These are phyloP conservation scores for Chalaropsis ovoidea DNA, from an alignment of 2,329 filamentous ascomycete genomes.

Conservation along the genomic window DNA sequence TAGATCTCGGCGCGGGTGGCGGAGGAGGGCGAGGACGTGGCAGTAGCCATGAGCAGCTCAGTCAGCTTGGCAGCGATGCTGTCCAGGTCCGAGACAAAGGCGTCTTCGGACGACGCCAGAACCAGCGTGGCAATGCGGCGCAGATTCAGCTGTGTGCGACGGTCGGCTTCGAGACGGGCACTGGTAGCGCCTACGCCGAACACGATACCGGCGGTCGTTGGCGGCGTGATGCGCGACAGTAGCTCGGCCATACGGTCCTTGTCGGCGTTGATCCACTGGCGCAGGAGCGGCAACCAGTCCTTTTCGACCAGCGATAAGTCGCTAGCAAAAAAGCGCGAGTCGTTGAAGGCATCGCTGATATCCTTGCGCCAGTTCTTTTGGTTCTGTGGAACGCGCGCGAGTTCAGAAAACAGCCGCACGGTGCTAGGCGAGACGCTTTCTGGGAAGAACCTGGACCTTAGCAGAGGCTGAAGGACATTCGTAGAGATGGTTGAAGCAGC, in stretches of 20 bases:
- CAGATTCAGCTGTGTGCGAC: constrained; percentile 81
- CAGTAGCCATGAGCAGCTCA: constrained; percentile 73
- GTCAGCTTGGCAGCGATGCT: constrained; percentile 71
- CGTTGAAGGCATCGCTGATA: constrained; percentile 82
- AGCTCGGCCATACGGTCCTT: constrained; percentile 82
- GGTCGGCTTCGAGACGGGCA: constrained; percentile 86
- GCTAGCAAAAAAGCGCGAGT: constrained; percentile 72
- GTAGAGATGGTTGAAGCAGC: constrained; percentile 73
- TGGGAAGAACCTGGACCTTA: constrained; percentile 79
- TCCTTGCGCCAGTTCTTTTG: constrained; percentile 93
- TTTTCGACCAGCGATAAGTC: constrained; percentile 53
- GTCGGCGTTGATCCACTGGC: constrained; percentile 74
- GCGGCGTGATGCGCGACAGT: constrained; percentile 65
- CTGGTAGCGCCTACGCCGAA: constrained; percentile 96
- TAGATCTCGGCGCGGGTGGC: constrained; percentile 81
- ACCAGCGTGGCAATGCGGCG: constrained; percentile 71
- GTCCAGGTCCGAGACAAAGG: constrained; percentile 66
- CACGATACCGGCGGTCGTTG: constrained; percentile 88
- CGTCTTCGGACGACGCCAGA: constrained; percentile 64
- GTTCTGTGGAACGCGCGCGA: constrained; percentile 66
- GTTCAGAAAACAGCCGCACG: constrained; percentile 62
- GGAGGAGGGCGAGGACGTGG: constrained; percentile 84
- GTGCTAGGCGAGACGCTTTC: constrained; percentile 66
- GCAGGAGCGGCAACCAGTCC: constrained; percentile 73
- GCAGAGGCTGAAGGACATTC: constrained; percentile 68